These are phyloP conservation scores for Barnettozyma pratensis DNA, from an alignment of 805 yeast genomes.

Conservation along the genomic window DNA sequence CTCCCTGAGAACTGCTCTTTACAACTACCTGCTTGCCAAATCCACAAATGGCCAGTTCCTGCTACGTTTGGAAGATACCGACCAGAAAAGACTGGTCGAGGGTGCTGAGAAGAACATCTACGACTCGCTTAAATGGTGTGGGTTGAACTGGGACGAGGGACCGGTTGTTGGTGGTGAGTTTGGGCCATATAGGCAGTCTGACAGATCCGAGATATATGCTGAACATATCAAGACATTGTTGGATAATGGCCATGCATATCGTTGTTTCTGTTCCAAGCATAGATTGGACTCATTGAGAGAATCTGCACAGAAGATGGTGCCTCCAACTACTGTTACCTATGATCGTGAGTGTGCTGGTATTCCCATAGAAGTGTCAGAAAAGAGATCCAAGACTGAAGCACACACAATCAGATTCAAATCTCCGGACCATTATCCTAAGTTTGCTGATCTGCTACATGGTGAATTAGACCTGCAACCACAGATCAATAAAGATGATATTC, in stretches of 20 bases:
- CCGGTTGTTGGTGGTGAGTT: constrained; percentile 41
- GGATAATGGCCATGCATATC: constrained; percentile 68
- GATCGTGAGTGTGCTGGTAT: constrained; percentile 71
- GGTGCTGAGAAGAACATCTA: constrained; percentile 85
- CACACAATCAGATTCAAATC: constrained; percentile 71
- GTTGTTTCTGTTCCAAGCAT: constrained; percentile 82
- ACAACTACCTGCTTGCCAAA: constrained; percentile 78
- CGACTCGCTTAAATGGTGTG: constrained; percentile 73
- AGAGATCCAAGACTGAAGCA: constrained; percentile 29
- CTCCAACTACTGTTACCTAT: constrained; percentile 90
- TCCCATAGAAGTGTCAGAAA: constrained; percentile 36
- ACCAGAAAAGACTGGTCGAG: constrained; percentile 65
- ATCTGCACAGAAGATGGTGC: constrained; percentile 67
- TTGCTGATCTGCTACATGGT: constrained; percentile 79
- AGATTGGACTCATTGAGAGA: constrained; percentile 63
- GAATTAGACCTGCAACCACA: constrained; percentile 73
- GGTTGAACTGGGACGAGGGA: constrained; percentile 75
- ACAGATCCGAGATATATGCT: constrained; percentile 62
- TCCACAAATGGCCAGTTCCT: constrained; percentile 77
- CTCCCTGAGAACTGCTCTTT: constrained; percentile 86
- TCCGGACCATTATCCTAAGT: constrained; percentile 63
- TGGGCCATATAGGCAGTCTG: constrained; percentile 86
- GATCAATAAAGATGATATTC: constrained; percentile 56
- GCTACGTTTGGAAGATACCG: constrained; percentile 89
- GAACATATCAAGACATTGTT: constrained; percentile 53